Conservation (phyloP, 1,284 basidiomycete genomes). For the Moesziomyces globuligerus region DNA sequence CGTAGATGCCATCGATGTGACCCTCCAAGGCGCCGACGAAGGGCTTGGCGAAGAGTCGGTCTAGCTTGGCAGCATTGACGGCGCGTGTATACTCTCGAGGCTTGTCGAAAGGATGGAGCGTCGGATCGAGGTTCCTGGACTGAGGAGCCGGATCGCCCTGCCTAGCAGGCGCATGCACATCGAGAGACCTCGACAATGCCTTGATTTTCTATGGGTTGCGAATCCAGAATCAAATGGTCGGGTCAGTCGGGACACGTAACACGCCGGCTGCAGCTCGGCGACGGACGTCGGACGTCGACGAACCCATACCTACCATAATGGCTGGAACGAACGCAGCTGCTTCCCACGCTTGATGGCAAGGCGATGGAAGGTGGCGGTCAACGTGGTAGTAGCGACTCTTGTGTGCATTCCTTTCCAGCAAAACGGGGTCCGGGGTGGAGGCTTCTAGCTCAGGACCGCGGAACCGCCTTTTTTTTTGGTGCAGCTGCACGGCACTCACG, state of each 20-base stretch:
- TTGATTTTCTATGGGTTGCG: constrained; percentile 76
- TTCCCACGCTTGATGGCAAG: no score
- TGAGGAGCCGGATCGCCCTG: constrained; percentile 83
- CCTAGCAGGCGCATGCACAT: constrained; percentile 74
- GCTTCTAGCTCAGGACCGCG: no score
- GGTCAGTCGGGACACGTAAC: no score
- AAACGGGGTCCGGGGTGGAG: no score
- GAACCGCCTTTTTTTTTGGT: constrained; percentile 2
- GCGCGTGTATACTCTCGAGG: constrained; percentile 93
- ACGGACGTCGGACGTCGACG: no score
- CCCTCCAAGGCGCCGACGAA: constrained; percentile 91
- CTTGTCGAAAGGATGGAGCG: constrained; percentile 91
- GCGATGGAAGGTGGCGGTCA: no score
- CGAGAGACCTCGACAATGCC: constrained; percentile 84
- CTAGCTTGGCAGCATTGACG: constrained; percentile 94
- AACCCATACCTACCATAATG: not conserved
- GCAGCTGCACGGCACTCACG: no score
- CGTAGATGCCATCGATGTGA: constrained; percentile 94
- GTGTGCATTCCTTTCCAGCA: no score
- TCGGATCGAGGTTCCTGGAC: constrained; percentile 90
- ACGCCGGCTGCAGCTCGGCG: no score
- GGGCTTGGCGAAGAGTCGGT: constrained; percentile 95
- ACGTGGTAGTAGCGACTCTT: no score
- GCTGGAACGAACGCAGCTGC: no score
- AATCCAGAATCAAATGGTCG: not conserved